phyloP scores from a whole-genome alignment of 164 flowering plant species.

The Nelumbo lutea region DNA sequence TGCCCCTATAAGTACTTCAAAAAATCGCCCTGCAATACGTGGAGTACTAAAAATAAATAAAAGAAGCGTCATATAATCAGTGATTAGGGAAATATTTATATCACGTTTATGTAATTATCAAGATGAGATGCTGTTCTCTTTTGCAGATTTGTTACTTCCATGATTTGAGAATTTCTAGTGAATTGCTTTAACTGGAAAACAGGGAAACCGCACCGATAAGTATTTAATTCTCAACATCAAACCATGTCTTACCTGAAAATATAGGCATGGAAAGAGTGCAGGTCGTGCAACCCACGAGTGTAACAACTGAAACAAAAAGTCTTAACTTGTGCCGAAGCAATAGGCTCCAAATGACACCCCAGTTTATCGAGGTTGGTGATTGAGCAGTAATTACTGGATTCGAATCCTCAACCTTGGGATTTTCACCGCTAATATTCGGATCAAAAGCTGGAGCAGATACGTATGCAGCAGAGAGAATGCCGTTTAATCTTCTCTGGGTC shows the following conservation, averaged over 20 bases:
- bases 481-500: background rate
- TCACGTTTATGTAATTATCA: background rate
- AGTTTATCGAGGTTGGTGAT: slow-evolving; percentile 33
- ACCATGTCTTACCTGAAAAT: slow-evolving; percentile 46
- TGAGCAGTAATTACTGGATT: slow-evolving; percentile 7
- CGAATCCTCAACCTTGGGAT: slow-evolving; percentile 30
- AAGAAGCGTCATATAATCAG: background rate
- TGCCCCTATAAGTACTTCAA: slow-evolving; percentile 79
- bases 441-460: slow-evolving; percentile 76
- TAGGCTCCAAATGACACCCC: slow-evolving; percentile 60
- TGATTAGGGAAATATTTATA: background rate
- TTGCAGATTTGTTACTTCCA: background rate
- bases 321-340: slow-evolving; percentile 56
- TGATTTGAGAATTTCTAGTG: background rate
- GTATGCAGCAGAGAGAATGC: slow-evolving; percentile 33
- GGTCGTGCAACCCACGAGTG: slow-evolving; percentile 61
- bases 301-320: slow-evolving; percentile 36
- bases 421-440: slow-evolving; percentile 39
- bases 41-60: background rate
- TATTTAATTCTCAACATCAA: no score
- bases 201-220: no score
- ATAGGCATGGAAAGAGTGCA: slow-evolving; percentile 92
- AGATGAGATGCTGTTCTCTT: background rate
- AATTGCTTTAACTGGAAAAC: no score
- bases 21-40: slow-evolving; percentile 56